These are phyloP conservation scores for Rhodotorula kratochvilovae DNA, from an alignment of 768 basidiomycete species.

Conservation along the genomic window DNA sequence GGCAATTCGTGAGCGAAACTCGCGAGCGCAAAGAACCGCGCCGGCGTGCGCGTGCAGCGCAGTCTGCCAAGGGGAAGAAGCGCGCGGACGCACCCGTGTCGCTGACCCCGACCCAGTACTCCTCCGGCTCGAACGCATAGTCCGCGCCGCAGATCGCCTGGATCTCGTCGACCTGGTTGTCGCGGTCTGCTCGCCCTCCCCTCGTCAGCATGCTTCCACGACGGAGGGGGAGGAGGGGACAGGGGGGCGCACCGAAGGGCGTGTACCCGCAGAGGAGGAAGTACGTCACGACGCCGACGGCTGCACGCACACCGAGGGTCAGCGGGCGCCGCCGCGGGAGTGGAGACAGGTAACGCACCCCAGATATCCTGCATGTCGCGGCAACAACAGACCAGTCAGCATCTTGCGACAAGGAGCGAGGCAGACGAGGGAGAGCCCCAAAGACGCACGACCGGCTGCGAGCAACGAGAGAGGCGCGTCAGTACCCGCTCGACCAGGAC, in stretches of 20 bases:
- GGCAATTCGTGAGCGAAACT: background rate
- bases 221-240: background rate
- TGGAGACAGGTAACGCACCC: background rate
- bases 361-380: background rate
- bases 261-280: slow-evolving; percentile 92
- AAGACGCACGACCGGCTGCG: slow-evolving; percentile 11
- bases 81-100: slow-evolving; percentile 16
- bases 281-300: slow-evolving; percentile 97
- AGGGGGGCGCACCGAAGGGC: slow-evolving; percentile 61
- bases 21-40: no score
- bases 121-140: slow-evolving; percentile 80
- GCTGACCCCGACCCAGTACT: slow-evolving; percentile 74
- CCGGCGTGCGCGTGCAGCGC: no score
- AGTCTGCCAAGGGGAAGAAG: background rate
- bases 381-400: background rate
- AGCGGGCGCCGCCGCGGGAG: background rate
- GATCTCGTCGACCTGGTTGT: slow-evolving; percentile 74
- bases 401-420: no score
- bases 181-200: slow-evolving; percentile 55
- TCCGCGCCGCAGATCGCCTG: slow-evolving; percentile 90
- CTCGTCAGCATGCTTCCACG: background rate
- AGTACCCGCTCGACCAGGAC: no score
- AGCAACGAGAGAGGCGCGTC: background rate
- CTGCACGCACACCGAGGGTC: slow-evolving; percentile 53
- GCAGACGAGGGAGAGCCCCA: background rate